Evolutionary conservation across 2,329 filamentous ascomycete genomes (phyloP).

Genomic region (Aspergillus calidoustus): DNA sequence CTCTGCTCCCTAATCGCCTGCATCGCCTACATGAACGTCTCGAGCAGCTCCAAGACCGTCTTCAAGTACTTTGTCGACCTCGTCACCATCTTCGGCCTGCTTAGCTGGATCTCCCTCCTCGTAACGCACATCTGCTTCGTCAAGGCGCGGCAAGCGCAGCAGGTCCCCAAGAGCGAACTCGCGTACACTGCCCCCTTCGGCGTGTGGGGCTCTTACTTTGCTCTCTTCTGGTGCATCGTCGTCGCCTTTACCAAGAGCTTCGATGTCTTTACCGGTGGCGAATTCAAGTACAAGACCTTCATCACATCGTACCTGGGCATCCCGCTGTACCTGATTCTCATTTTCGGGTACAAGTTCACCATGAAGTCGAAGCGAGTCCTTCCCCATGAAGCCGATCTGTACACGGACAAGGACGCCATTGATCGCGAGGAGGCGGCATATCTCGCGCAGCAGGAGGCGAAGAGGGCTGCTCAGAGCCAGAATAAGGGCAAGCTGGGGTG

Average conservation of each 20-base stretch:
- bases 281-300: slow-evolving; percentile 75
- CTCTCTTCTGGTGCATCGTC: slow-evolving; percentile 71
- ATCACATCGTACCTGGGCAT: slow-evolving; percentile 79
- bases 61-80: slow-evolving; percentile 72
- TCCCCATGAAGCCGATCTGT: slow-evolving; percentile 69
- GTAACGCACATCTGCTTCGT: slow-evolving; percentile 71
- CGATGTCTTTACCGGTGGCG: slow-evolving; percentile 66
- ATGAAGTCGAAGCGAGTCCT: slow-evolving; percentile 60
- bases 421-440: slow-evolving; percentile 75
- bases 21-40: slow-evolving; percentile 71
- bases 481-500: slow-evolving; percentile 39
- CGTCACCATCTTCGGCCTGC: slow-evolving; percentile 67
- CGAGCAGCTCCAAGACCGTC: slow-evolving; percentile 59
- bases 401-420: slow-evolving; percentile 72
- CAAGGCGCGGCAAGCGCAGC: slow-evolving; percentile 64
- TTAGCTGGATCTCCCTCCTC: slow-evolving; percentile 71
- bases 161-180: slow-evolving; percentile 59
- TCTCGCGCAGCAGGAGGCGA: slow-evolving; percentile 58
- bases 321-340: slow-evolving; percentile 71
- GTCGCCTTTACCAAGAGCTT: slow-evolving; percentile 85
- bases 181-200: slow-evolving; percentile 74
- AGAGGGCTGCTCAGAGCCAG: slow-evolving; percentile 41
- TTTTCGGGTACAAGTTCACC: slow-evolving; percentile 69
- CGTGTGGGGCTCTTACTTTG: slow-evolving; percentile 68
- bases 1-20: slow-evolving; percentile 66